Percentiles rank a stretch among this genome's conserved stretches.
phyloP scores from a whole-genome alignment of 768 basidiomycete species.

The Leccinum subtestaceum region DNA sequence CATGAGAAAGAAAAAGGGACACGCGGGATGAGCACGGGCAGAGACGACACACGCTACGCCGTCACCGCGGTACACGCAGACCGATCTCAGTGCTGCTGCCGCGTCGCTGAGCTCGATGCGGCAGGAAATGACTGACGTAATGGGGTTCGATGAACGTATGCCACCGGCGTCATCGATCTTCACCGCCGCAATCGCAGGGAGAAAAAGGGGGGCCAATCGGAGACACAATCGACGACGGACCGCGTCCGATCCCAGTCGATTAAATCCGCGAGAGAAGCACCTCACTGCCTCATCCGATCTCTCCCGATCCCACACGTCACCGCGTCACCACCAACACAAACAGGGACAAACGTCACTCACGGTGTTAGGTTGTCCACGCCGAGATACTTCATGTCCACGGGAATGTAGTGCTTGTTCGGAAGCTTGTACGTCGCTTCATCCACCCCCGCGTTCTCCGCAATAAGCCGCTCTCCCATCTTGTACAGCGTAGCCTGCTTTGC shows the following conservation, averaged over 20 bases:
- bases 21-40: background rate
- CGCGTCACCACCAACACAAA: background rate
- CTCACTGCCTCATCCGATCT: conserved; percentile 6
- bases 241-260: background rate
- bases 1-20: conserved; percentile 3
- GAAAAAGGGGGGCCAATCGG: conserved; percentile 11
- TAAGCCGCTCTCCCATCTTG: conserved; percentile 78
- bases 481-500: conserved; percentile 77
- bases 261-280: background rate
- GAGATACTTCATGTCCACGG: conserved; percentile 77
- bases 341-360: conserved; percentile 37
- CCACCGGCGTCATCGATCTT: conserved; percentile 30
- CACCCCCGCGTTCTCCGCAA: conserved; percentile 62
- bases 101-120: background rate
- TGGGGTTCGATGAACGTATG: conserved; percentile 14
- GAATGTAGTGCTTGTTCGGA: conserved; percentile 95
- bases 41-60: background rate
- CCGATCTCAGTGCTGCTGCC: background rate
- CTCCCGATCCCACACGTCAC: conserved; percentile 22
- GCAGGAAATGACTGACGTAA: conserved; percentile 21
- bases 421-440: conserved; percentile 65
- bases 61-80: conserved; percentile 19
- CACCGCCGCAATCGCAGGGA: conserved; percentile 16
- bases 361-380: conserved; percentile 68
- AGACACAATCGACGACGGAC: background rate